Base-by-base conservation (phyloP, 2,329 filamentous ascomycete genomes). In the Aspergillus flavus region DNA sequence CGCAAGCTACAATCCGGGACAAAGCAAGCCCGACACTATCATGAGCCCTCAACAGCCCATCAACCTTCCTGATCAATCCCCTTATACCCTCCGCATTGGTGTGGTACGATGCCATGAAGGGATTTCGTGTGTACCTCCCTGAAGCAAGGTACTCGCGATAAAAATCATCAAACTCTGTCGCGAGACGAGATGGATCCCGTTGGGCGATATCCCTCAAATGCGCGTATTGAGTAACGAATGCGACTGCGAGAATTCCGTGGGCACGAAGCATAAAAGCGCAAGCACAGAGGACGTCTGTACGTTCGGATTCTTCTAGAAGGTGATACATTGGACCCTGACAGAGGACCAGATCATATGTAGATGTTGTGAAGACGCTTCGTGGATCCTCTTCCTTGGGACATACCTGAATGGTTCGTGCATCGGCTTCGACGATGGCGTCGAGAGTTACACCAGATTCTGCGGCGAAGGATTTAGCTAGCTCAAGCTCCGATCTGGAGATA, bases 311-410 rank as follows among this genome's bases (percentile, higher is more conserved):
- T 11, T 21, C 55, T 6, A 57, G 55, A 30, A 57, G 55, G 14
- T 57, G 55, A 12, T 57, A 45, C 55, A 57, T 57, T 45, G 55
- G 55, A 10, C 55, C 55, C 6, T 45, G 55, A 23, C 55, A 57
- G 36, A 57, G 55, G n/a, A 57, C 32, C 10, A 57, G 6, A n/a
- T 57, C 55, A 19, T 57, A 57, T 4, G 36, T 28, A 0, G 21
- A 57, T 32, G 34, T 19, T 0, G 36, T 43, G 14, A 57, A 57
- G 34, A 43, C 28, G 55, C 6, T 43, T 4, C 19, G 7, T 9
- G 23, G 16, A 12, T 45, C 5, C 11, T 30, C 23, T 28, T 30
- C 41, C 19, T 32, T 30, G 7, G 55, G 28, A 32, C 14, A 1
- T 5, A 57, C 55, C 43, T 45, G 21, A 41, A 57, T 57, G 36